These are phyloP conservation scores for Lentinula raphanica DNA, from an alignment of 768 basidiomycete species.

Conservation along the genomic window DNA sequence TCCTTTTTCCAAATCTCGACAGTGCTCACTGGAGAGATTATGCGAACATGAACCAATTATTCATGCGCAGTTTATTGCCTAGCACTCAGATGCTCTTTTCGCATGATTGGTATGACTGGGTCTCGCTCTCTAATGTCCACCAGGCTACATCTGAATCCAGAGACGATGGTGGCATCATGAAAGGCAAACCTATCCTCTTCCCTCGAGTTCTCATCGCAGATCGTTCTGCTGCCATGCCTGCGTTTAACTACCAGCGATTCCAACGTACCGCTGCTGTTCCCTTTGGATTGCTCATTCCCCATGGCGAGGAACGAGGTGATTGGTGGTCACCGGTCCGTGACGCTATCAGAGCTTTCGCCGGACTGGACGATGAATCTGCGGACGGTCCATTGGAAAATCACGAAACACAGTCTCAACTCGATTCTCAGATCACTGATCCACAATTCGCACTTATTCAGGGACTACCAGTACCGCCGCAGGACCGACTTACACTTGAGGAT, in stretches of 20 bases:
- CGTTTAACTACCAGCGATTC: constrained; percentile 59
- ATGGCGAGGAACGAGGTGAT: constrained; percentile 46
- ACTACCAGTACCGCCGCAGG: not conserved
- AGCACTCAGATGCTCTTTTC: constrained; percentile 74
- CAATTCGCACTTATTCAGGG: not conserved
- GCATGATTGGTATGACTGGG: constrained; percentile 81
- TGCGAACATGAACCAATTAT: constrained; percentile 45
- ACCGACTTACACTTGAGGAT: constrained; percentile 3
- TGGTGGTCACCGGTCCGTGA: constrained; percentile 85
- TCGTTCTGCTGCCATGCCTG: constrained; percentile 77
- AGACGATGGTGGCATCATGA: constrained; percentile 23
- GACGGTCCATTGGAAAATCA: constrained; percentile 22
- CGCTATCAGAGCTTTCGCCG: constrained; percentile 69
- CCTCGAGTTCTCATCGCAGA: constrained; percentile 88
- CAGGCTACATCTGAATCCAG: not conserved
- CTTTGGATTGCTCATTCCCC: constrained; percentile 50
- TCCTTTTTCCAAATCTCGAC: constrained; percentile 53
- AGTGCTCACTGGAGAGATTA: constrained; percentile 8
- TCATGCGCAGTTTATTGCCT: constrained; percentile 76
- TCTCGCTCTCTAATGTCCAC: constrained; percentile 12
- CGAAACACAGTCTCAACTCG: constrained; percentile 26
- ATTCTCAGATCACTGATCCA: not conserved
- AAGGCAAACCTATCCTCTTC: constrained; percentile 67
- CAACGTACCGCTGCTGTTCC: constrained; percentile 74
- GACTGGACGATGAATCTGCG: constrained; percentile 34